Evolutionary conservation across 306 rosid genomes (phyloP).

Genomic region (Bauhinia variegata): DNA sequence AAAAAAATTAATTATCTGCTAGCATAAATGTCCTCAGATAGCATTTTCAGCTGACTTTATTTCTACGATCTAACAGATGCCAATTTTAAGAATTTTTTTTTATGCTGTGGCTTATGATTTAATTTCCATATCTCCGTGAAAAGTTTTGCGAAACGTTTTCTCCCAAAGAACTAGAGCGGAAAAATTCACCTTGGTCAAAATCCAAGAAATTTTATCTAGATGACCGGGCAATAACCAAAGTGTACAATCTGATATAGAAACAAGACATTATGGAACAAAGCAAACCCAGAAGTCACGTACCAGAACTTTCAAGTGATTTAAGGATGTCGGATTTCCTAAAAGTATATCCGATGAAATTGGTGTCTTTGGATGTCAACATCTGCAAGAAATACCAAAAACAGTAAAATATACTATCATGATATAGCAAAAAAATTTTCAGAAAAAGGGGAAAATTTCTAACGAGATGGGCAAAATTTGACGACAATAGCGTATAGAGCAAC

Average conservation of each 20-base stretch:
- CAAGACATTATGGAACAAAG: not conserved
- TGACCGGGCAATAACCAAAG: slow-evolving; percentile 4
- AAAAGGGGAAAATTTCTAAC: not conserved
- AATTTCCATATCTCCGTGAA: no score
- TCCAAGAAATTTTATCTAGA: no score
- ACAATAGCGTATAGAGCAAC: no score
- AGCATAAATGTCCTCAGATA: no score
- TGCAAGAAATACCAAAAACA: slow-evolving; percentile 42
- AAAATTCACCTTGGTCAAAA: no score
- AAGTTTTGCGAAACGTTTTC: not conserved
- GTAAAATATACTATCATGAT: slow-evolving; percentile 8
- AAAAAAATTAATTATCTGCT: no score
- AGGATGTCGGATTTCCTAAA: slow-evolving; percentile 83
- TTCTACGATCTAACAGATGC: no score
- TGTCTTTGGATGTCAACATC: slow-evolving; percentile 98
- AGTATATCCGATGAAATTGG: slow-evolving; percentile 94
- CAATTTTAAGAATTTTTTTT: no score
- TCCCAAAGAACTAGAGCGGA: no score
- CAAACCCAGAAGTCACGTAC: slow-evolving; percentile 50
- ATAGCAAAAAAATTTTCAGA: no score
- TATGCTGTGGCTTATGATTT: no score
- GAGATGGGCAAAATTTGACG: slow-evolving; percentile 6
- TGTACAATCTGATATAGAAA: not conserved
- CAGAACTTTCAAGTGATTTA: slow-evolving; percentile 82
- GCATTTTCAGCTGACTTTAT: no score